Base-by-base conservation (phyloP, 1,284 basidiomycete species). In the Ustilago sp. region DNA sequence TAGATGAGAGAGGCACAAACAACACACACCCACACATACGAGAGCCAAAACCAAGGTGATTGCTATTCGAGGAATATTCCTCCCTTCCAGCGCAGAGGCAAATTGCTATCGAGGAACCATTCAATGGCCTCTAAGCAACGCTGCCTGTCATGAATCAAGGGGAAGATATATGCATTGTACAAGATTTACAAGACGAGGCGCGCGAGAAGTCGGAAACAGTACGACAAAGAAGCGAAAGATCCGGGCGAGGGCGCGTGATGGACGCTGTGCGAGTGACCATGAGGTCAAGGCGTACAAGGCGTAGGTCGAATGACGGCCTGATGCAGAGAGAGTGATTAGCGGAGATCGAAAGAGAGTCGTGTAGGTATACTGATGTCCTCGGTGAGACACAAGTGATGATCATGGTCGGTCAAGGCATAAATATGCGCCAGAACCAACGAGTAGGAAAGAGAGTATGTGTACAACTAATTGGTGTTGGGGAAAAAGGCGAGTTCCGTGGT, bases 121-220 rank as follows among this genome's bases (percentile, higher is more conserved):
- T 23, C 43, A 15, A 45, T 45, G 43, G 43, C 7, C 39, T 45
- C 13, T n/a, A 17, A 45, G n/a, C 43, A 45, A 19, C 7, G 8
- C n/a, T n/a, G 23, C 23, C 9, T 45, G 43, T 17, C 43, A 45
- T 45, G 43, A 19, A 45, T 45, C 6, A 45, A 19, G 43, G 23
- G 48, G 9, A 50, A 32, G 48, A 13, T 19, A 19, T 45, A 12
- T 50, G 60, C 66, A 48, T 63, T 68, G 56, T 68, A 68, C 66
- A 68, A 39, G 36, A 68, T 68, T 59, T 63, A 68, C 66, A 65
- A 28, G 36, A 51, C 13, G 11, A 28, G 36, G 35, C 28, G 34
- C 17, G 32, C 36, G 47, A 28, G 34, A 31, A 32, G 11, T 12
- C 9, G 48, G n/a, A 32, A 50, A 32, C 43, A 55, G 45, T 57